Evolutionary conservation across 495 filamentous ascomycete genomes (phyloP).

Genomic region (Trichoderma asperelloides): DNA sequence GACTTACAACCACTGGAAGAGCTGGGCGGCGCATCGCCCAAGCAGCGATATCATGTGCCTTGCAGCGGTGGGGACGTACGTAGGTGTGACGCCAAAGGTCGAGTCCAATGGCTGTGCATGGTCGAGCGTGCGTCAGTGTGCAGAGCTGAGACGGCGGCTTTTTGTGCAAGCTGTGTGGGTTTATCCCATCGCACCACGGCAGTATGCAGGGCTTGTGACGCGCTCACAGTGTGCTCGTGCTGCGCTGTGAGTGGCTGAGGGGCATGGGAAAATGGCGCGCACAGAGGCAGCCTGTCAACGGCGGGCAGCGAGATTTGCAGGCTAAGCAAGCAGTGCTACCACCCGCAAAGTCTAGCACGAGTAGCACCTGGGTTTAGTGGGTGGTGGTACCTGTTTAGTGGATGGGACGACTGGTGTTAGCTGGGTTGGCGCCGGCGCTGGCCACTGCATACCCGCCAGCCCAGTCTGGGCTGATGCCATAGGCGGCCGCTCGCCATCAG

Average conservation of each 20-base stretch:
- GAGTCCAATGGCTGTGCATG: background rate
- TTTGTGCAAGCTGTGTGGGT: background rate
- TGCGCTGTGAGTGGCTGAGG: background rate
- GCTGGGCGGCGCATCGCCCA: background rate
- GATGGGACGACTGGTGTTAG: background rate
- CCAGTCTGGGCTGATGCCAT: background rate
- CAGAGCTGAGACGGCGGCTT: slow-evolving; percentile 8
- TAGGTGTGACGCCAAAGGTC: background rate
- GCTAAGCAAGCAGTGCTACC: background rate
- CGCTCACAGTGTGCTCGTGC: slow-evolving; percentile 2
- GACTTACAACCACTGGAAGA: background rate
- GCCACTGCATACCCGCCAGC: background rate
- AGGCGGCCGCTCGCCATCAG: background rate
- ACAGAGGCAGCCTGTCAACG: slow-evolving; percentile 1
- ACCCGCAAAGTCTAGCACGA: background rate
- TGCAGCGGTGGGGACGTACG: background rate
- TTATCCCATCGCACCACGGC: background rate
- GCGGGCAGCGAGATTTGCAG: background rate
- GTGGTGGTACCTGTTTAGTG: background rate
- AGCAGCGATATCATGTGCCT: slow-evolving; percentile 6
- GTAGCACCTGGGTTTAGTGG: background rate
- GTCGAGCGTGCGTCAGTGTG: slow-evolving; percentile 2
- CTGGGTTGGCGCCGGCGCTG: background rate
- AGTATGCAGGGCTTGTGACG: slow-evolving; percentile 5
- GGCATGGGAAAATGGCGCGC: background rate